Evolutionary conservation across 768 basidiomycete species (phyloP).

Genomic region (Amanita phalloides): DNA sequence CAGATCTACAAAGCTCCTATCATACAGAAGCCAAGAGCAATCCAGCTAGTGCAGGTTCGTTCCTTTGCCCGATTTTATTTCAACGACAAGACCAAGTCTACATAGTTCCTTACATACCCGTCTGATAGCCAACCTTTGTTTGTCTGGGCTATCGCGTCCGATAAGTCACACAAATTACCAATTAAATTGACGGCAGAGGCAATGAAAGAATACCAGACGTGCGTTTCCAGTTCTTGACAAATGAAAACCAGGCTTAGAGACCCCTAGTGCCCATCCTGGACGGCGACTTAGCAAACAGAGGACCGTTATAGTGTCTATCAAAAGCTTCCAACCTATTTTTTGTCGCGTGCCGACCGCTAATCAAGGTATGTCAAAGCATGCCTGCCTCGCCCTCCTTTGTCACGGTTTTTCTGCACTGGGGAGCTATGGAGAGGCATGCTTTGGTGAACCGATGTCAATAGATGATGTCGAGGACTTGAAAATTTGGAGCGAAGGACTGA

Average conservation of each 20-base stretch:
- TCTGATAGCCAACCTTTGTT: slow-evolving; percentile 23
- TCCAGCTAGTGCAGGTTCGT: slow-evolving; percentile 47
- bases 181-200: slow-evolving; percentile 47
- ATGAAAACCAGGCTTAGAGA: neutral
- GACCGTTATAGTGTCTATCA: slow-evolving; percentile 36
- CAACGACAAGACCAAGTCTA: slow-evolving; percentile 1
- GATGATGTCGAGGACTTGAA: slow-evolving; percentile 28
- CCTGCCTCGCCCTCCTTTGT: slow-evolving; percentile 46
- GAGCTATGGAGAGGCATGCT: slow-evolving; percentile 30
- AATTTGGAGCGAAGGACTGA: slow-evolving; percentile 48
- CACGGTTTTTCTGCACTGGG: slow-evolving; percentile 31
- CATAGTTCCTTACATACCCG: slow-evolving; percentile 47
- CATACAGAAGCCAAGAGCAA: slow-evolving; percentile 32
- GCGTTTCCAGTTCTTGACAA: neutral
- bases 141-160: slow-evolving; percentile 57
- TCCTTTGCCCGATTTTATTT: neutral
- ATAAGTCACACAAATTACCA: slow-evolving; percentile 39
- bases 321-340: slow-evolving; percentile 39
- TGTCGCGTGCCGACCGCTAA: slow-evolving; percentile 37
- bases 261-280: slow-evolving; percentile 11
- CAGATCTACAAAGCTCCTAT: slow-evolving; percentile 24
- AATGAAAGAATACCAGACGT: slow-evolving; percentile 30
- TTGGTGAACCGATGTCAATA: slow-evolving; percentile 41
- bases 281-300: slow-evolving; percentile 33
- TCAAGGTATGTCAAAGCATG: slow-evolving; percentile 26